Evolutionary conservation across 371 early-diverging fungal species (phyloP), one percentile per base, ranked within the genome.

Genomic region (Mucor velutinosus): DNA sequence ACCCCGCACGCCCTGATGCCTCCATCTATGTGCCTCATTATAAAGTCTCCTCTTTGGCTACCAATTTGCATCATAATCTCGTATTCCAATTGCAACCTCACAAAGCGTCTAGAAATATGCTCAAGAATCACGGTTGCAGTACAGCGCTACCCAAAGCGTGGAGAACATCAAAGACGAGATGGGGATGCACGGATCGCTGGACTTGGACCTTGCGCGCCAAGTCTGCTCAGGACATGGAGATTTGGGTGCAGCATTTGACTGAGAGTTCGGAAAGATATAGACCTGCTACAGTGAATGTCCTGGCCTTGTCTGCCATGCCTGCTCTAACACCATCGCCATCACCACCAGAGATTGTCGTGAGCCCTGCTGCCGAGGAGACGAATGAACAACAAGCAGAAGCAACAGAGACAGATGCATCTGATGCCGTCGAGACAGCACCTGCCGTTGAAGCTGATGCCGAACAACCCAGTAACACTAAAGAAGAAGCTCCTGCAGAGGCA

Each of bases 31-130:
- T 81, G 5, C 77, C 79, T 12, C 76, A 81, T 23, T 81, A 71
- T 55, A 79, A 75, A n/a, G 79, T 81, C 0, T 75, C 77, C 11
- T 73, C 81, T 1, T 21, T 75, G 15, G 69, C 75, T 1, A 81
- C 78, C 12, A 76, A 81, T 45, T 39, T 78, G 19, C 81, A 81
- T 58, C 76, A 81, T 23, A 76, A 75, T 55, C 64, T 81, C 5
- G 66, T 81, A 15, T 81, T 81, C 51, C 74, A 78, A 33, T 58
- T 81, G 19, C 77, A 81, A 49, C 78, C 76, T 19, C 74, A 72
- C 19, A 57, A 59, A n/a, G 51, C 66, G 10, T 65, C 70, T 2
- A 33, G 62, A 8, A 65, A 69, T 12, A 47, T 69, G 37, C 35
- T 73, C 15, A 62, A 56, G n/a, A 57, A 53, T 43, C 27, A 58